A percentile compares a stretch with the other conserved stretches of the same genome.
Conservation (phyloP, 768 basidiomycete species). For the Pisolithus orientalis region DNA sequence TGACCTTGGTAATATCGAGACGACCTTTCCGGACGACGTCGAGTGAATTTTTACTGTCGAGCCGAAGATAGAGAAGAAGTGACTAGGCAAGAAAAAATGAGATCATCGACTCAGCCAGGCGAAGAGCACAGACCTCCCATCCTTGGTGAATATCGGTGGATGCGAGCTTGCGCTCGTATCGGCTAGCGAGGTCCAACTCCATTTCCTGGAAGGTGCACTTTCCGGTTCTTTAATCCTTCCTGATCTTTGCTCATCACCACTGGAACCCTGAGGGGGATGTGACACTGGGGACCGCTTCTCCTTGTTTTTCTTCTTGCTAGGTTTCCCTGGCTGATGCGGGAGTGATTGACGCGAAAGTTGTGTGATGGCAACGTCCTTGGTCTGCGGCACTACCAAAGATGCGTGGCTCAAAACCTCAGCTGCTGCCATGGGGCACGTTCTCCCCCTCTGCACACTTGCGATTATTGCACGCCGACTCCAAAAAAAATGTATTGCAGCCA, state of each 20-base stretch:
- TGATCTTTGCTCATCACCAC: constrained; percentile 2
- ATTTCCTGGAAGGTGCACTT: constrained; percentile 13
- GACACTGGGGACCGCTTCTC: constrained; percentile 31
- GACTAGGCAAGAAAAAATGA: constrained; percentile 38
- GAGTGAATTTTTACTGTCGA: constrained; percentile 81
- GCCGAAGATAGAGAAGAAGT: constrained; percentile 87
- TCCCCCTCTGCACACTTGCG: neutral
- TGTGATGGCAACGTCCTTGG: constrained; percentile 30
- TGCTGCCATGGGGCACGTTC: constrained; percentile 8
- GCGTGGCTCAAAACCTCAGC: constrained; percentile 10
- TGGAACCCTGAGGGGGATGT: constrained; percentile 14
- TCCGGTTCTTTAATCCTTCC: neutral
- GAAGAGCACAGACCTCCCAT: constrained; percentile 61
- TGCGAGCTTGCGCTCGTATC: constrained; percentile 58
- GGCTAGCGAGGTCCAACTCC: constrained; percentile 67
- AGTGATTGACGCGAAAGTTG: constrained; percentile 19
- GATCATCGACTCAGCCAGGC: constrained; percentile 2
- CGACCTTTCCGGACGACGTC: constrained; percentile 66
- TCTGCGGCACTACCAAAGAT: constrained; percentile 27
- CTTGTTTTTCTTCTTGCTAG: constrained; percentile 41
- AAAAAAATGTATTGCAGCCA: constrained; percentile 8
- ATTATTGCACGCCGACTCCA: neutral
- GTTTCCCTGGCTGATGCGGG: constrained; percentile 16
- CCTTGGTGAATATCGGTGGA: constrained; percentile 79
- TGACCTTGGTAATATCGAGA: constrained; percentile 72